Evolutionary conservation across 2,329 filamentous ascomycete genomes (phyloP), one percentile per base, ranked within the genome.

Genomic region (Metarhizium rileyi): DNA sequence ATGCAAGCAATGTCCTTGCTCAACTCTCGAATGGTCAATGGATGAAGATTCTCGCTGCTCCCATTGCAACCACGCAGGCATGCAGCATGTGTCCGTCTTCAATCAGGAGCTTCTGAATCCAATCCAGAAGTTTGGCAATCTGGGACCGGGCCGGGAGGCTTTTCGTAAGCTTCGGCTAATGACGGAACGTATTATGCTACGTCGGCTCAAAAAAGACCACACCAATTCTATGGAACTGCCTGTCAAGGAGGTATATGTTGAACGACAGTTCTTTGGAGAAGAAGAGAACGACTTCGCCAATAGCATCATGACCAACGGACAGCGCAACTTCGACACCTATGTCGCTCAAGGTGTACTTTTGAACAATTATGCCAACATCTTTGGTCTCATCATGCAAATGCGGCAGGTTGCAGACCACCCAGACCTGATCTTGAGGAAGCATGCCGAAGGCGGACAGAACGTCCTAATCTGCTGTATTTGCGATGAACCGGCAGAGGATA

Each of bases 321-420:
- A 84, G 51, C 85, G 93, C 53, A 84, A 90, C 59, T 98, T 97
- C 57, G 88, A 97, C 62, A 97, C 90, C 0, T 98, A 97, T 57
- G 93, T 97, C 35, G 86, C 89, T 18, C 87, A 90, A 55, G 90
- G 90, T 71, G 91, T 97, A 20, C 81, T 98, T 67, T 78, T 98
- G 53, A 90, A 97, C 74, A 95, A 96, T 64, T 97, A 97, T 59
- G 93, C 93, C 71, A 98, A 98, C 65, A 97, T 98, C 56, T 98
- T 98, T 61, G 91, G 90, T 62, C 77, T 98, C 49, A 96, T 98
- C 62, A 97, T 97, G 89, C 90, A 95, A 67, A 97, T 98, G 91
- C 86, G 93, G 49, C 93, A 98, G 70, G 88, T 96, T 25, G 90
- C 93, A 7, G 93, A 98, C 57, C 93, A 98, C 63, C 93, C 93